Conservation (phyloP, 208 protist species). For the Leishmania braziliensis region DNA sequence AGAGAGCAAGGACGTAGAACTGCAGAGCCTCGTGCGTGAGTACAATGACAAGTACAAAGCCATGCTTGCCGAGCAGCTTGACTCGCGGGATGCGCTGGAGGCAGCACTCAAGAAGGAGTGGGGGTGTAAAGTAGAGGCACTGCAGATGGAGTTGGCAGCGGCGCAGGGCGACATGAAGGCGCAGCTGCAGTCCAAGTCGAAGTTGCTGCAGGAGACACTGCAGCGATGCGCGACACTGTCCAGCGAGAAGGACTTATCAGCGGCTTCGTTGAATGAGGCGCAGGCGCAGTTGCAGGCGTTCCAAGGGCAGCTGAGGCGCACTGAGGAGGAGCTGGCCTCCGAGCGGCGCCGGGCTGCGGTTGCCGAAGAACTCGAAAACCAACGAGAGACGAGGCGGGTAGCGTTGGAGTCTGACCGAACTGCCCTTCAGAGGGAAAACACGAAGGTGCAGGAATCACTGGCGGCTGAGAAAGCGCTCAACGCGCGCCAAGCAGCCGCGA, state of each 20-base stretch:
- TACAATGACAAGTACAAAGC: conserved; percentile 94
- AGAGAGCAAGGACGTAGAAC: conserved; percentile 68
- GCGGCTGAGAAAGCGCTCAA: conserved; percentile 16
- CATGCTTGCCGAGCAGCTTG: conserved; percentile 91
- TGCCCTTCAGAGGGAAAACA: conserved; percentile 3
- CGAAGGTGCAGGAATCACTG: conserved; percentile 13
- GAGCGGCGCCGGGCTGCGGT: conserved; percentile 17
- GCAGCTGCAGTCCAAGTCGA: conserved; percentile 31
- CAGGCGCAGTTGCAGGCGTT: conserved; percentile 19
- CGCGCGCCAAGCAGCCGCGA: conserved; percentile 12
- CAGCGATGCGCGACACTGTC: conserved; percentile 32
- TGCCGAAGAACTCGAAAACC: not conserved
- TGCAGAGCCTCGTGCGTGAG: conserved; percentile 75
- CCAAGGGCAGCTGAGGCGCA: conserved; percentile 15
- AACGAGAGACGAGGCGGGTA: conserved; percentile 18
- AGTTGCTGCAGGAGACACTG: conserved; percentile 33
- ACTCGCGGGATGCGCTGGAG: conserved; percentile 78
- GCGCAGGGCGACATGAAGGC: conserved; percentile 21
- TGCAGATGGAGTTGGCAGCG: conserved; percentile 36
- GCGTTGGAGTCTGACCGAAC: conserved; percentile 15
- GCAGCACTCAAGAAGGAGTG: conserved; percentile 51
- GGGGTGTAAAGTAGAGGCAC: conserved; percentile 32
- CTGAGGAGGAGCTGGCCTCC: conserved; percentile 14
- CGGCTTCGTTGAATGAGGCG: conserved; percentile 7
- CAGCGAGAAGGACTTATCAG: conserved; percentile 31